A percentile compares a stretch with the other conserved stretches of the same genome.
phyloP scores from a whole-genome alignment of 306 rosid genomes.

The Quercus ilex region DNA sequence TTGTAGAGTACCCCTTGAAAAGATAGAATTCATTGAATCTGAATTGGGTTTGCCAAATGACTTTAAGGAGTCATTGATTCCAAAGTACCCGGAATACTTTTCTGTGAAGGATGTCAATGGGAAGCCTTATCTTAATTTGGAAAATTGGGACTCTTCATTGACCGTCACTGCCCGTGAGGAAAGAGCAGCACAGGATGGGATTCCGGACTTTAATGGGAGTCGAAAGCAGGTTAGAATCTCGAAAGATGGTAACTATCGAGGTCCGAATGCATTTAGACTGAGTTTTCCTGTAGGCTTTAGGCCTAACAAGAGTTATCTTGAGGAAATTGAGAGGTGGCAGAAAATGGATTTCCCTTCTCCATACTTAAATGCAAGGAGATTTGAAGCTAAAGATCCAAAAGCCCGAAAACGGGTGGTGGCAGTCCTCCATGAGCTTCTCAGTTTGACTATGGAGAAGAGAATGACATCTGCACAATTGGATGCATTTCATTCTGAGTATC shows the following conservation, averaged over 20 bases:
- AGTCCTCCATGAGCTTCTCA: conserved; percentile 81
- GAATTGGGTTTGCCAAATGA: conserved; percentile 61
- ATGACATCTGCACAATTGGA: conserved; percentile 77
- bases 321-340: conserved; percentile 73
- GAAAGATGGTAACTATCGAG: conserved; percentile 61
- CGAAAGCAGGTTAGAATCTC: conserved; percentile 54
- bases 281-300: conserved; percentile 69
- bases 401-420: conserved; percentile 70
- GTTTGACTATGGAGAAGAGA: conserved; percentile 78
- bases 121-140: conserved; percentile 51
- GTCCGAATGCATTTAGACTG: conserved; percentile 61
- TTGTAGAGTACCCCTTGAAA: conserved; percentile 56
- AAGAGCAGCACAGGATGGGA: conserved; percentile 37
- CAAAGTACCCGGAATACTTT: conserved; percentile 58
- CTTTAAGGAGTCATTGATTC: conserved; percentile 48
- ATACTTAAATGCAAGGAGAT: conserved; percentile 77
- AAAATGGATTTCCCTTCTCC: conserved; percentile 87
- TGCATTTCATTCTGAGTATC: conserved; percentile 71
- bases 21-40: conserved; percentile 45
- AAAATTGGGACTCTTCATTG: conserved; percentile 77
- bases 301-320: conserved; percentile 61
- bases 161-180: conserved; percentile 62
- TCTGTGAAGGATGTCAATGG: conserved; percentile 44
- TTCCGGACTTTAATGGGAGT: conserved; percentile 19
- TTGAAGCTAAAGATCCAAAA: conserved; percentile 57